Evolutionary conservation across 2,329 filamentous ascomycete genomes (phyloP).

Genomic region (Xylaria digitata): DNA sequence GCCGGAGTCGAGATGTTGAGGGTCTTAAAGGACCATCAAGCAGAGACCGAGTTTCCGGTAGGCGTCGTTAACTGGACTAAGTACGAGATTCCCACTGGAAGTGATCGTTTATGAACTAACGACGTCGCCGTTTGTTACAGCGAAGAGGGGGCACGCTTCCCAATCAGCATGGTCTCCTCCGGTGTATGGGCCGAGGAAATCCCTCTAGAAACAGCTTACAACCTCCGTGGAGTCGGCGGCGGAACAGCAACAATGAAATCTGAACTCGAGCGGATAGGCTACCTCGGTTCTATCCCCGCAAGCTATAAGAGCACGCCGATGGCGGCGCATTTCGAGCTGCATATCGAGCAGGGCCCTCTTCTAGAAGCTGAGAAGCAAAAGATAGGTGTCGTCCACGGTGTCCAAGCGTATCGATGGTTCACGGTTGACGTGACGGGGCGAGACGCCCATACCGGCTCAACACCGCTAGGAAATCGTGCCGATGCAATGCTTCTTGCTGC

Average conservation of each 20-base stretch:
- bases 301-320: constrained; percentile 71
- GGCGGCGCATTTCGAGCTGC: constrained; percentile 83
- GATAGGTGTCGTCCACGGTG: constrained; percentile 77
- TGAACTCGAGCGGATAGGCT: constrained; percentile 78
- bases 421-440: constrained; percentile 73
- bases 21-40: constrained; percentile 72
- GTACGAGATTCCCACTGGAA: constrained; percentile 37
- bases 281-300: constrained; percentile 69
- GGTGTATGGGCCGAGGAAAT: constrained; percentile 82
- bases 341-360: constrained; percentile 86
- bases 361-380: constrained; percentile 72
- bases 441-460: constrained; percentile 81
- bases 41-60: constrained; percentile 76
- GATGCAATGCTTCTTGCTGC: constrained; percentile 76
- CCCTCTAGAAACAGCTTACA: constrained; percentile 69
- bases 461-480: constrained; percentile 71
- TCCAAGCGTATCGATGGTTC: constrained; percentile 81
- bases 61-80: constrained; percentile 85
- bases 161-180: constrained; percentile 77
- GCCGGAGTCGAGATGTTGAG: constrained; percentile 79
- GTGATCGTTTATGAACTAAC: neutral
- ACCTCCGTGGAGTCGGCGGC: constrained; percentile 69
- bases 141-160: constrained; percentile 85
- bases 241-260: constrained; percentile 72
- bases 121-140: constrained; percentile 2